Conservation (phyloP, 2,329 filamentous ascomycete species). For the Aspergillus oerlinghausenensis region DNA sequence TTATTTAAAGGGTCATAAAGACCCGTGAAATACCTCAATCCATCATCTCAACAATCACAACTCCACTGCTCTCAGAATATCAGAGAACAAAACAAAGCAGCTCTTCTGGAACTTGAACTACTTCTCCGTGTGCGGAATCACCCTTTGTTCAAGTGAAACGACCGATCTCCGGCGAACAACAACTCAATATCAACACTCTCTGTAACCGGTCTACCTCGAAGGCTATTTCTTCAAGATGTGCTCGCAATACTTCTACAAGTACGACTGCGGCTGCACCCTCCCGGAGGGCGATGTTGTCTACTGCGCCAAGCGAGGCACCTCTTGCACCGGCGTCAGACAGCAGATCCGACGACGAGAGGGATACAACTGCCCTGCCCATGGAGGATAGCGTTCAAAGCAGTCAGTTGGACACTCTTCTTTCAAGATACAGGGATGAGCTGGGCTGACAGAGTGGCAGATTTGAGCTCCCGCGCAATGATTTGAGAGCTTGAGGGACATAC, state of each 20-base stretch:
- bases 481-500: background rate
- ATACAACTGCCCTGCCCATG: constrained; percentile 32
- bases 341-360: constrained; percentile 28
- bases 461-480: background rate
- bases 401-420: background rate
- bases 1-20: constrained; percentile 19
- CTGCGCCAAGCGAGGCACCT: constrained; percentile 31
- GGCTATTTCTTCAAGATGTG: constrained; percentile 26
- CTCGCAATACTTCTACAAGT: constrained; percentile 33
- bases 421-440: background rate
- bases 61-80: background rate
- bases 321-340: constrained; percentile 29
- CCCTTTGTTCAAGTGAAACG: background rate
- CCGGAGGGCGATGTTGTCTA: constrained; percentile 31
- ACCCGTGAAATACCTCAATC: constrained; percentile 12
- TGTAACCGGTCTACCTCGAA: background rate
- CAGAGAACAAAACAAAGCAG: background rate
- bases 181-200: background rate
- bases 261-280: constrained; percentile 34
- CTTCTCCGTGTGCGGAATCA: background rate
- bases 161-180: background rate
- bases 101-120: background rate
- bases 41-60: constrained; percentile 9
- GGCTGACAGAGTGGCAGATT: background rate
- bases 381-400: constrained; percentile 9